phyloP scores from a whole-genome alignment of 345 rosid genomes.

The Salix exigua region DNA sequence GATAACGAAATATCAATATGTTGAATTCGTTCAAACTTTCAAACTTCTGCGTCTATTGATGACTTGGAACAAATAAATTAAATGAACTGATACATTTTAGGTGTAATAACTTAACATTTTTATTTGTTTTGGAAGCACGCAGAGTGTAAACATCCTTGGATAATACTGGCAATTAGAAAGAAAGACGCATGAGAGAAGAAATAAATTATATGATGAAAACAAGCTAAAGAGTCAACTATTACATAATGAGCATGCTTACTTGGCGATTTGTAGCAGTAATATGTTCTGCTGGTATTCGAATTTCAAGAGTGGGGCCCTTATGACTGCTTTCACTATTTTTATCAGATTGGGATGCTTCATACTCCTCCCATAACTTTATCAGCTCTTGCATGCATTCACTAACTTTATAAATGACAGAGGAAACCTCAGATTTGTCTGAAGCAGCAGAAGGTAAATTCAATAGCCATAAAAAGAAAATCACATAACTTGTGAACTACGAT shows the following conservation, averaged over 20 bases:
- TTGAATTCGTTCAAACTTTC: too few species aligned
- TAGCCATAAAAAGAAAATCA: slow-evolving; percentile 2
- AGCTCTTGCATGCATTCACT: slow-evolving; percentile 99
- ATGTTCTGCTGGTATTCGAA: slow-evolving; percentile 93
- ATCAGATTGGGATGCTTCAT: slow-evolving; percentile 63
- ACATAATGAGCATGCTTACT: slow-evolving; percentile 40
- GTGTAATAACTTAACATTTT: too few species aligned
- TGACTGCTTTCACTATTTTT: slow-evolving; percentile 61
- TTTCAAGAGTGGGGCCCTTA: slow-evolving; percentile 91
- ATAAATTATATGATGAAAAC: not conserved
- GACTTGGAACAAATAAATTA: too few species aligned
- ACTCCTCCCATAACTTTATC: slow-evolving; percentile 89
- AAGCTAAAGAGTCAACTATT: not conserved
- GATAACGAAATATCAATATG: too few species aligned
- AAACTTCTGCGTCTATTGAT: too few species aligned
- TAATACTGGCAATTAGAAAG: too few species aligned
- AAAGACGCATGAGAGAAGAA: not conserved
- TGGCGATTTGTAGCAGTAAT: slow-evolving; percentile 99
- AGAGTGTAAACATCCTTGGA: too few species aligned
- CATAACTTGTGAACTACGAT: not conserved
- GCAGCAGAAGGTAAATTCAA: slow-evolving; percentile 29
- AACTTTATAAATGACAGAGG: slow-evolving; percentile 85
- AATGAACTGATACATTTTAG: too few species aligned
- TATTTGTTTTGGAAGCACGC: too few species aligned
- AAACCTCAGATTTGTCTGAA: slow-evolving; percentile 87